Base-by-base conservation (phyloP, 495 filamentous ascomycete species). In the Copromyces sp. region DNA sequence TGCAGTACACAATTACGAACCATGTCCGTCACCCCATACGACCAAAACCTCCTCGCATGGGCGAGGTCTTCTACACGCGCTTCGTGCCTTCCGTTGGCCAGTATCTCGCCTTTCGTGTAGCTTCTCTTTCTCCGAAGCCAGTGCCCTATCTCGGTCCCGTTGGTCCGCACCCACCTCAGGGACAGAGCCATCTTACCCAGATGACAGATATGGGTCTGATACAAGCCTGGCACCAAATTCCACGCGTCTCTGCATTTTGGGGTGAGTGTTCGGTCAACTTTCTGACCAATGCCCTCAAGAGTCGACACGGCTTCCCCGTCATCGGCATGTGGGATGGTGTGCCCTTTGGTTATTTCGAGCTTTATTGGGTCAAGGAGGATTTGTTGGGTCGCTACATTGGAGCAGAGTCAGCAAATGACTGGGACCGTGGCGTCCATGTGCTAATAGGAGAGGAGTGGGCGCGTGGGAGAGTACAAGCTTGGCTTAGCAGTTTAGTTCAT, bases 291-390 rank as follows among this genome's bases (percentile, higher is more conserved):
- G 90, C 87, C 17, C 80, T 98, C 47, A 86, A 84, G 12, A 87
- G 84, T 39, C 85, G 84, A 11, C 91, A 98, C 80, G 93, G 89
- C 69, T 97, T 97, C 82, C 96, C 95, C 0, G 92, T 90, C 2
- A 95, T 99, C 75, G 95, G 93, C 39, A 90, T 92, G 83, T 99
- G 94, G 94, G 93, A 97, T 70, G 94, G 93, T 3, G 91, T 94
- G 72, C 95, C 95, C 0, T 99, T 98, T 81, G 95, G 95, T 0
- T 99, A 96, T 76, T 97, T 99, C 78, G 96, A 99, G 83, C 87
- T 99, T 45, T 99, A 99, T 83, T 99, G 96, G 96, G 94, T 95
- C 3, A 97, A 97, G 76, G 95, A 99, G 79, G 96, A 98, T 78
- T 81, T 82, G 2, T 78, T 99, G 32, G 93, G 92, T 0, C 85